phyloP scores from a whole-genome alignment of 306 rosid genomes.

The Citrullus amarus region DNA sequence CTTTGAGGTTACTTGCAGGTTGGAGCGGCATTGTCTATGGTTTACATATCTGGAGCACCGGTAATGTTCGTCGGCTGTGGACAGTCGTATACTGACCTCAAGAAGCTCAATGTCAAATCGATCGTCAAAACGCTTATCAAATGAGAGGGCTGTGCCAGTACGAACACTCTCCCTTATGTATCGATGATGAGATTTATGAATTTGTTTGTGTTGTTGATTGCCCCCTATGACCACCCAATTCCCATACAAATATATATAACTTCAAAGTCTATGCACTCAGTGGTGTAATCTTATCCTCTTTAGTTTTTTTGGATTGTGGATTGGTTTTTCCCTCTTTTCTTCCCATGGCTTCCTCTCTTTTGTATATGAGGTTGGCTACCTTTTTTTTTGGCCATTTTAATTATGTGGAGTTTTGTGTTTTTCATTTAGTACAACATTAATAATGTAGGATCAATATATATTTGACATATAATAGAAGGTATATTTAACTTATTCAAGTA shows the following conservation, averaged over 20 bases:
- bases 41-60: constrained; percentile 91
- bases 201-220: background rate
- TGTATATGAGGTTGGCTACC: background rate
- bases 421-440: background rate
- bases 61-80: constrained; percentile 99
- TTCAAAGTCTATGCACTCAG: background rate
- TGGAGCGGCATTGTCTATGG: constrained; percentile 99
- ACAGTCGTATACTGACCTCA: constrained; percentile 93
- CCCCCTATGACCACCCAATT: constrained; percentile 2
- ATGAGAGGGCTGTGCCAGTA: constrained; percentile 19
- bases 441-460: background rate
- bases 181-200: too few species aligned
- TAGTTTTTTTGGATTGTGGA: background rate
- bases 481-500: too few species aligned
- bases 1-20: constrained; percentile 31
- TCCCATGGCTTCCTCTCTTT: constrained; percentile 1
- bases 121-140: constrained; percentile 84
- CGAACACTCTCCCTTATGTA: background rate
- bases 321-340: background rate
- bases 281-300: background rate
- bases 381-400: background rate
- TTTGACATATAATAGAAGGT: background rate
- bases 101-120: constrained; percentile 89
- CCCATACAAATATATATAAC: background rate
- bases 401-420: background rate